A percentile compares a stretch with the other conserved stretches of the same genome.
phyloP scores from a whole-genome alignment of 192 early-diverging fungal genomes.

The Lobulomyces angularis region DNA sequence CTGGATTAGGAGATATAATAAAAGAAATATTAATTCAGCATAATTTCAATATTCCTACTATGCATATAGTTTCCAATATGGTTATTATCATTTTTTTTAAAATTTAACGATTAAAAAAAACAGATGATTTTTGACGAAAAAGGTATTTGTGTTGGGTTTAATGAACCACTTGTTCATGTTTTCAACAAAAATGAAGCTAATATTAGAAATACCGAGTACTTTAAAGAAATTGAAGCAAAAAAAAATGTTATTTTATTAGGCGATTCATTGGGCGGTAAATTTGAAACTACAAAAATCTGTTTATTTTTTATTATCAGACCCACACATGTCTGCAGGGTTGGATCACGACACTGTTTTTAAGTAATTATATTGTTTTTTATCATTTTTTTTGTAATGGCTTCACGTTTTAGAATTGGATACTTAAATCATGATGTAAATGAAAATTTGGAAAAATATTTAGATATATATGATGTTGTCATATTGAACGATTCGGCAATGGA shows the following conservation, averaged over 20 bases:
- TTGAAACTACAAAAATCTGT: no score
- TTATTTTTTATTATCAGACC: no score
- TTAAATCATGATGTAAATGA: conserved; percentile 36
- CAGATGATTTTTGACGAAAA: conserved; percentile 49
- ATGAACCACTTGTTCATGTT: conserved; percentile 54
- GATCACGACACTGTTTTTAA: conserved; percentile 49
- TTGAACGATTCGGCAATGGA: conserved; percentile 30
- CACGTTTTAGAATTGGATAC: not conserved
- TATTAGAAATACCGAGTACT: conserved; percentile 31
- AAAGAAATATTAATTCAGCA: conserved; percentile 32
- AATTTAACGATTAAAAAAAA: no score
- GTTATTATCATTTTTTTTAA: no score
- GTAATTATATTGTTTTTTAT: conserved; percentile 1
- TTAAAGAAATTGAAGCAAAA: conserved; percentile 24
- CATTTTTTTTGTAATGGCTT: not conserved
- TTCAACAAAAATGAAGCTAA: conserved; percentile 59
- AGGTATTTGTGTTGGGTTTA: conserved; percentile 42
- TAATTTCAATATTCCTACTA: conserved; percentile 29
- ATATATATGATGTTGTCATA: conserved; percentile 56
- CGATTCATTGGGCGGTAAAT: conserved; percentile 59
- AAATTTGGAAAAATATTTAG: conserved; percentile 32
- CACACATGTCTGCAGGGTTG: conserved; percentile 53
- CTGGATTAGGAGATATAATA: conserved; percentile 54
- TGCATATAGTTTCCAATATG: conserved; percentile 63
- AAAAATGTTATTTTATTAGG: conserved; percentile 57